Evolutionary conservation across 257 asterid species (phyloP).

Genomic region (Fraxinus quadrangulata): DNA sequence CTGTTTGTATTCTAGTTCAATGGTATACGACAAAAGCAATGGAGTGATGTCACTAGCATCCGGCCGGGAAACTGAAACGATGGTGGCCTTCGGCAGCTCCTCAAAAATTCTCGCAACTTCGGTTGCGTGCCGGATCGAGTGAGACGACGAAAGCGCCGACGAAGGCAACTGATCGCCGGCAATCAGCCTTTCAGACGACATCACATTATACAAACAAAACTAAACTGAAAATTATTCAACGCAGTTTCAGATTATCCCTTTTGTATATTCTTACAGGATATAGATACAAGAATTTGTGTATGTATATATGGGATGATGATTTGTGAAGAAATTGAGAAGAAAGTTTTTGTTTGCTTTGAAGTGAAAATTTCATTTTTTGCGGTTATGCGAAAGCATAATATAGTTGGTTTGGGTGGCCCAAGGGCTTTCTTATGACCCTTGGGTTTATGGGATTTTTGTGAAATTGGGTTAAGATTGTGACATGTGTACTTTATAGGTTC

Average conservation of each 20-base stretch:
- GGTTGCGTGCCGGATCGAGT: conserved; percentile 47
- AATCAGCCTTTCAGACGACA: conserved; percentile 79
- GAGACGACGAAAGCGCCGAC: conserved; percentile 51
- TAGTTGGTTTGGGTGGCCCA: not conserved
- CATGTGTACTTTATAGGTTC: conserved; percentile 24
- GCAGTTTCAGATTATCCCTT: not conserved
- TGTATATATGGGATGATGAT: not conserved
- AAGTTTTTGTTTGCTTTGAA: not conserved
- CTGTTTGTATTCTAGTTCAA: conserved; percentile 84
- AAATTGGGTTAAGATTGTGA: conserved; percentile 24
- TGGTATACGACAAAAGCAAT: conserved; percentile 79
- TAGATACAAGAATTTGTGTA: not conserved
- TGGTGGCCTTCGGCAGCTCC: conserved; percentile 71
- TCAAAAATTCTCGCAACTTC: conserved; percentile 63
- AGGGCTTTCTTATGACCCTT: not conserved
- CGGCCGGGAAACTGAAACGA: conserved; percentile 71
- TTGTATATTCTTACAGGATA: not conserved
- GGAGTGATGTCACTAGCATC: conserved; percentile 87
- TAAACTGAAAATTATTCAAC: not conserved
- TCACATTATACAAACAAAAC: conserved; percentile 24
- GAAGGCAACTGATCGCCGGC: conserved; percentile 31
- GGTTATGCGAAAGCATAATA: conserved; percentile 27
- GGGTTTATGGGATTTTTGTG: conserved; percentile 33
- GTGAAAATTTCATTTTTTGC: conserved; percentile 8
- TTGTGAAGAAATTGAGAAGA: not conserved